A percentile compares a stretch with the other conserved stretches of the same genome.
phyloP scores from a whole-genome alignment of 768 basidiomycete genomes.

The Terana coerulea region DNA sequence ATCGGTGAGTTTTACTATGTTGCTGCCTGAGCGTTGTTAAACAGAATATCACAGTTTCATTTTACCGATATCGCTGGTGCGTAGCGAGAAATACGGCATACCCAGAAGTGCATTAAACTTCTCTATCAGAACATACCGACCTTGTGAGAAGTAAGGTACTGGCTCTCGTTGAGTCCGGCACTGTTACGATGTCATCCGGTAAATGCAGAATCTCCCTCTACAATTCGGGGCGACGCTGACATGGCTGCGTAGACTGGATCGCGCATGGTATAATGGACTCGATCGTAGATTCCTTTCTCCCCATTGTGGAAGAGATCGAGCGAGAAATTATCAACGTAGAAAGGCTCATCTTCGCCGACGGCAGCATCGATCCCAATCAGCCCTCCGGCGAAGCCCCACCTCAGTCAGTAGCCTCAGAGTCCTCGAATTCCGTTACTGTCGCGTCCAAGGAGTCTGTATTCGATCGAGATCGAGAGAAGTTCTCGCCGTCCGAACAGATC shows the following conservation, averaged over 20 bases:
- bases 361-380: background rate
- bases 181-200: conserved; percentile 72
- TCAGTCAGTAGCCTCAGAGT: background rate
- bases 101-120: background rate
- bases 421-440: background rate
- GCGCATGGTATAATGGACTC: conserved; percentile 91
- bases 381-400: background rate
- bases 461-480: background rate
- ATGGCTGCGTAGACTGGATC: conserved; percentile 74
- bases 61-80: conserved; percentile 77
- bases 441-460: background rate
- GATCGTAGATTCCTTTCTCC: conserved; percentile 92
- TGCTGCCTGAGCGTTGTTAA: background rate
- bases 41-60: conserved; percentile 60
- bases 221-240: background rate
- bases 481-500: background rate
- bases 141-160: conserved; percentile 70
- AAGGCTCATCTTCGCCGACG: conserved; percentile 48
- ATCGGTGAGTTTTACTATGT: conserved; percentile 41
- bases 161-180: conserved; percentile 46
- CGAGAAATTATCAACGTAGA: conserved; percentile 78
- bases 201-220: conserved; percentile 16
- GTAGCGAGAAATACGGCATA: background rate
- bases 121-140: conserved; percentile 71
- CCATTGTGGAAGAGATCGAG: conserved; percentile 76